phyloP scores from a whole-genome alignment of 1,284 basidiomycete genomes.

The Marasmius fiardii region DNA sequence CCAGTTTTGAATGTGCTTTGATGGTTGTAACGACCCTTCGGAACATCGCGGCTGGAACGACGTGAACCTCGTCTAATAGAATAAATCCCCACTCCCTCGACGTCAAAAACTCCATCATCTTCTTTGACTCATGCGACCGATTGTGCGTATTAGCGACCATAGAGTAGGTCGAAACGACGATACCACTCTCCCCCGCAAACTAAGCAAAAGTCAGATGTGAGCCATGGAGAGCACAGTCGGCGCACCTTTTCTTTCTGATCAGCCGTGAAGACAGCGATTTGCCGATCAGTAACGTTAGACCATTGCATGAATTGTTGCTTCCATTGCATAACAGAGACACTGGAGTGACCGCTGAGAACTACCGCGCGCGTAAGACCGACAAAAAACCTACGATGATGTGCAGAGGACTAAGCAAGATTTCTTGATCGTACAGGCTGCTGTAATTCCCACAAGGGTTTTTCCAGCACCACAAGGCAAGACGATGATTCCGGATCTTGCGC shows the following conservation, averaged over 20 bases:
- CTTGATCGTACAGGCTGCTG: constrained; percentile 98
- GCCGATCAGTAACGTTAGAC: constrained; percentile 93
- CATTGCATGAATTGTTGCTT: constrained; percentile 95
- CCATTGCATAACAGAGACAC: constrained; percentile 98
- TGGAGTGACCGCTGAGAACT: constrained; percentile 24
- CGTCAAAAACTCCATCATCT: constrained; percentile 98
- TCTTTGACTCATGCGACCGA: constrained; percentile 93
- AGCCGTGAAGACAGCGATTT: constrained; percentile 94
- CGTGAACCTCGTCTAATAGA: constrained; percentile 94
- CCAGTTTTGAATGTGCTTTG: constrained; percentile 96
- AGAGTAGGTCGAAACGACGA: constrained; percentile 96
- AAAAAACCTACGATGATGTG: constrained; percentile 81
- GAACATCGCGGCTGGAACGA: constrained; percentile 97
- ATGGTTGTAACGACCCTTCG: constrained; percentile 94
- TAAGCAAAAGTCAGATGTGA: constrained; percentile 29
- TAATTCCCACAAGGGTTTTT: constrained; percentile 98
- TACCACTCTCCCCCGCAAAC: constrained; percentile 93
- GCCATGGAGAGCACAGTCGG: constrained; percentile 3
- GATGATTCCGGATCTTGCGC: constrained; percentile 97
- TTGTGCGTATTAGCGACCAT: constrained; percentile 98
- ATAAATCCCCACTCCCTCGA: constrained; percentile 96
- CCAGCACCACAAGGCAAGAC: constrained; percentile 98
- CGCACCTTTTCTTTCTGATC: constrained; percentile 93
- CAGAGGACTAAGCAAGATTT: constrained; percentile 98
- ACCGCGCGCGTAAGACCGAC: background rate